Evolutionary conservation across 345 rosid species (phyloP).

Genomic region (Streptanthus diversifolius): DNA sequence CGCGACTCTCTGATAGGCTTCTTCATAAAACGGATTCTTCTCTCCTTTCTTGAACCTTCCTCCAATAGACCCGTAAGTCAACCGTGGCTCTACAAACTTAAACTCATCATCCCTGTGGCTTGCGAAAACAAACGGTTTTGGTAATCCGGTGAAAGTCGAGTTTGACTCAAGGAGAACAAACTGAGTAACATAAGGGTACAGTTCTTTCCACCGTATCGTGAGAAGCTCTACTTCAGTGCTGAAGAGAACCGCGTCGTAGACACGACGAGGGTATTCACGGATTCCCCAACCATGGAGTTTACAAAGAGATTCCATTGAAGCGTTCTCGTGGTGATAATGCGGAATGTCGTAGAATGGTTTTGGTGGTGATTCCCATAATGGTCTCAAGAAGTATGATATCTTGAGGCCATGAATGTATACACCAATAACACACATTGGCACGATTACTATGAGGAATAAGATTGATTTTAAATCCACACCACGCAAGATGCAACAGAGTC

Average conservation of each 20-base stretch:
- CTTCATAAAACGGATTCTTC: conserved; percentile 78
- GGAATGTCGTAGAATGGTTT: conserved; percentile 72
- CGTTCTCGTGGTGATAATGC: conserved; percentile 78
- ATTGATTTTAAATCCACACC: conserved; percentile 71
- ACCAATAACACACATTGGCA: conserved; percentile 66
- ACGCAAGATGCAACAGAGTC: conserved; percentile 83
- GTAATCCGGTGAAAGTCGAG: conserved; percentile 69
- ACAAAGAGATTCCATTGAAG: conserved; percentile 74
- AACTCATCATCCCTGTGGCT: conserved; percentile 49
- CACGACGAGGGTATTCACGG: conserved; percentile 82
- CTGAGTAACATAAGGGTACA: conserved; percentile 73
- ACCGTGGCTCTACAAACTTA: conserved; percentile 65
- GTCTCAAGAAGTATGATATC: conserved; percentile 76
- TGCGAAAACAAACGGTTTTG: conserved; percentile 60
- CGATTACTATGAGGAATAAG: conserved; percentile 59
- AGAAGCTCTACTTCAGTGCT: conserved; percentile 79
- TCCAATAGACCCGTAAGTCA: conserved; percentile 71
- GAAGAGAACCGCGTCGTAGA: conserved; percentile 76
- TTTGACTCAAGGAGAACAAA: conserved; percentile 80
- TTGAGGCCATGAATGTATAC: conserved; percentile 65
- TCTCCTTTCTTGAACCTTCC: conserved; percentile 74
- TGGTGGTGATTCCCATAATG: conserved; percentile 86
- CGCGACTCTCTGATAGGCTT: conserved; percentile 76
- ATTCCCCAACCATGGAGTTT: conserved; percentile 85
- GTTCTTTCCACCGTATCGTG: conserved; percentile 69